Base-by-base conservation (phyloP, 2,329 filamentous ascomycete genomes). In the Aspergillus tamarii region DNA sequence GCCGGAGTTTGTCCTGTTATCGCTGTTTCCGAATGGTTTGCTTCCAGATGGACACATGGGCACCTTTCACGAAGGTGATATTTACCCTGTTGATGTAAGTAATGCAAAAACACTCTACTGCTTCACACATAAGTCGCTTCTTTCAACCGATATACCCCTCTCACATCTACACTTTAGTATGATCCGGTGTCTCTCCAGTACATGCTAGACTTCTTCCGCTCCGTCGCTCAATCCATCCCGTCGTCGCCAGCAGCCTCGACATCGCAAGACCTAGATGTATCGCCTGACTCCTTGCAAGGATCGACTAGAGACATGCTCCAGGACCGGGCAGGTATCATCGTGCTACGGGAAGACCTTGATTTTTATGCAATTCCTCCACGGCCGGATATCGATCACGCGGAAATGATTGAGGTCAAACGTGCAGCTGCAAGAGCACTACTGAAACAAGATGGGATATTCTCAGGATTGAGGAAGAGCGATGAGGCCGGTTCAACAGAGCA, bases 171-270 rank as follows among this genome's bases (percentile, higher is more conserved):
- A 71, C 81, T 80, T 71, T 82, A 99, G 95, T 99, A 98, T 82
- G 95, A 99, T 79, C 94, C 95, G 28, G 89, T 90, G 59, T 98
- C 94, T 55, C 87, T 99, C 61, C 93, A 98, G 81, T 99, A 98
- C 82, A 99, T 99, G 95, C 88, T 99, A 68, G 94, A 97, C 73
- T 99, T 99, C 81, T 99, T 99, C 84, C 91, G 95, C 68, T 89
- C 90, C 69, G 94, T 99, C 67, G 95, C 95, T 60, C 93, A 97
- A 80, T 95, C 94, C n/a, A 98, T 99, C 70, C 78, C 78, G 8
- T 86, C 88, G 48, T 88, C 87, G 19, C 84, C 85, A 34, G 92
- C 91, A 59, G 88, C 90, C 39, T 87, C 85, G 62, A 82, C 87
- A 41, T 87, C 88, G 2, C 85, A 87, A 7, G 82, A 84, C 36